phyloP scores from a whole-genome alignment of 1,284 basidiomycete genomes.

The Ceratobasidium theobromae region DNA sequence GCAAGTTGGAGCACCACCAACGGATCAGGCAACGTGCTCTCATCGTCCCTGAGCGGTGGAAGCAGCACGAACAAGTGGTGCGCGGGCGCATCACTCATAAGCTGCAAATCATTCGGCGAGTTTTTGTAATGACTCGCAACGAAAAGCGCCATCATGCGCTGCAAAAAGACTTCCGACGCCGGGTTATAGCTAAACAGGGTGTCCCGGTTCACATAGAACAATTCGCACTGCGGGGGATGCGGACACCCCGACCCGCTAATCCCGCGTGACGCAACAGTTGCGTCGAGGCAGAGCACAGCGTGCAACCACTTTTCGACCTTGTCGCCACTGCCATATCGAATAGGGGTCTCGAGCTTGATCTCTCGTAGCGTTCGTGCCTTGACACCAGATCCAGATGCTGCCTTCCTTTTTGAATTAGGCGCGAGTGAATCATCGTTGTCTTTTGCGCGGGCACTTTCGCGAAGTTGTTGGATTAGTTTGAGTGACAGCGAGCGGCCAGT shows the following conservation, averaged over 20 bases:
- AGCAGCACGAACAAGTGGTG: slow-evolving; percentile 96
- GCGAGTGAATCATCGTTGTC: slow-evolving; percentile 54
- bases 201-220: slow-evolving; percentile 95
- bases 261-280: slow-evolving; percentile 67
- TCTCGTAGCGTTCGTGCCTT: slow-evolving; percentile 84
- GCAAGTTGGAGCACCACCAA: slow-evolving; percentile 95
- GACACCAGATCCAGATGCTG: slow-evolving; percentile 47
- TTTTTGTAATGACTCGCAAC: slow-evolving; percentile 99
- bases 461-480: slow-evolving; percentile 96
- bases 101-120: slow-evolving; percentile 96
- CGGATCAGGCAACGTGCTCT: slow-evolving; percentile 85
- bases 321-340: slow-evolving; percentile 89
- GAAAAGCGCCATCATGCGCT: slow-evolving; percentile 98
- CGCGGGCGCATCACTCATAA: slow-evolving; percentile 95
- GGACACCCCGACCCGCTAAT: slow-evolving; percentile 76
- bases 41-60: slow-evolving; percentile 86
- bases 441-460: slow-evolving; percentile 80
- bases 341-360: slow-evolving; percentile 93
- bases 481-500: slow-evolving; percentile 96
- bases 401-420: slow-evolving; percentile 55
- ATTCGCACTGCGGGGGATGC: slow-evolving; percentile 90
- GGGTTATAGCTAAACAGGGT: slow-evolving; percentile 98
- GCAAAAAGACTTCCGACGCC: slow-evolving; percentile 94
- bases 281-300: slow-evolving; percentile 87
- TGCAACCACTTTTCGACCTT: slow-evolving; percentile 96